Evolutionary conservation across 805 yeast genomes (phyloP).

Genomic region (Candida tammaniensis): DNA sequence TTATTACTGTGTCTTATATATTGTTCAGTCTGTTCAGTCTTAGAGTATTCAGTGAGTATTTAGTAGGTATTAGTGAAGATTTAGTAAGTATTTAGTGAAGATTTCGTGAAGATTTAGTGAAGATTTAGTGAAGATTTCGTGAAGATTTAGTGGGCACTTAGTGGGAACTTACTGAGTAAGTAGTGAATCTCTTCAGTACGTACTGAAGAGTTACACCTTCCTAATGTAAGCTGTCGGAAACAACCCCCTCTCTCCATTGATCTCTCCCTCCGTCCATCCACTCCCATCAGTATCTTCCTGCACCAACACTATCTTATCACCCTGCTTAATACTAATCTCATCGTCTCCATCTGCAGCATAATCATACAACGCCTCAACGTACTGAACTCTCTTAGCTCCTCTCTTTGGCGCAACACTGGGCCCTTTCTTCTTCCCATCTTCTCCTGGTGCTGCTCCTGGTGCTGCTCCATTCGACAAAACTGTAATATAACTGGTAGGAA

Average conservation of each 20-base stretch:
- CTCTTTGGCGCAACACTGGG: conserved; percentile 81
- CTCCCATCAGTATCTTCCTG: conserved; percentile 60
- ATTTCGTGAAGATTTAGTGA: too few species aligned
- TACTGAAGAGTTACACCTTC: conserved; percentile 26
- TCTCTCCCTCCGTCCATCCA: conserved; percentile 95
- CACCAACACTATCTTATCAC: conserved; percentile 68
- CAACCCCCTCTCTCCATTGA: conserved; percentile 32
- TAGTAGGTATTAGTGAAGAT: too few species aligned
- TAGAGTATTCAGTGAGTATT: too few species aligned
- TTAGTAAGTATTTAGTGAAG: too few species aligned
- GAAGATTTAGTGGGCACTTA: too few species aligned
- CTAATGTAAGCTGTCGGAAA: conserved; percentile 74
- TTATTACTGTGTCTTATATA: too few species aligned
- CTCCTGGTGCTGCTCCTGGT: conserved; percentile 1
- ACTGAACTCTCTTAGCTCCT: conserved; percentile 63
- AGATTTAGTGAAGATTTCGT: too few species aligned
- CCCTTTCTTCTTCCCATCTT: conserved; percentile 48
- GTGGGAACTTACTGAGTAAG: too few species aligned
- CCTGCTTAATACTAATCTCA: conserved; percentile 69
- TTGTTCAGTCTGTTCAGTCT: too few species aligned
- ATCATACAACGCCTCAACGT: conserved; percentile 69
- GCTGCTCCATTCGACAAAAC: conserved; percentile 16
- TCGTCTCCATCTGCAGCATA: conserved; percentile 77
- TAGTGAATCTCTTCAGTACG: too few species aligned
- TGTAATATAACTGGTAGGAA: conserved; percentile 79